A percentile compares a stretch with the other conserved stretches of the same genome.
Evolutionary conservation across 148 eudicot species (phyloP).

Genomic region (Euryodendron excelsum): DNA sequence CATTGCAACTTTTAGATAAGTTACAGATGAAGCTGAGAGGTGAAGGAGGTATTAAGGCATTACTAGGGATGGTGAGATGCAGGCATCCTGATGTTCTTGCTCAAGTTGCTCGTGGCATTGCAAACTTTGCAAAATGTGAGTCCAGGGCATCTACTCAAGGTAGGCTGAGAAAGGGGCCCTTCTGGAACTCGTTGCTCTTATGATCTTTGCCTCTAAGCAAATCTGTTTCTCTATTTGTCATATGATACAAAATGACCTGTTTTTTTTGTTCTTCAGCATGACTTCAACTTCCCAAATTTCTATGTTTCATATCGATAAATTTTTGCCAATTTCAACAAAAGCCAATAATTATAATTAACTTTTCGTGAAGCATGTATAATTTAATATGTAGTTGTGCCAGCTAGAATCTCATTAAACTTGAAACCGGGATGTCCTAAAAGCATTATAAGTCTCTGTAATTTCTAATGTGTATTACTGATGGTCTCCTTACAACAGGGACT

Average conservation of each 20-base stretch:
- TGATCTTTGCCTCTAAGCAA: background rate
- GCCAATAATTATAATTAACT: background rate
- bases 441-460: background rate
- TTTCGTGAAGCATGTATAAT: background rate
- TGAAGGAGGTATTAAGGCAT: conserved; percentile 88
- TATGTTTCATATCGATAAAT: background rate
- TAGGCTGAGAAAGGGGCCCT: conserved; percentile 18
- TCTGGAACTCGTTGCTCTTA: too few species aligned
- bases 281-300: background rate
- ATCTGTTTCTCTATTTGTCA: background rate
- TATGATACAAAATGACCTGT: background rate
- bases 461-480: background rate
- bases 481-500: conserved; percentile 39
- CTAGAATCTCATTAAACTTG: background rate
- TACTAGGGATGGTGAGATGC: conserved; percentile 84
- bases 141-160: conserved; percentile 86
- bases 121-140: conserved; percentile 94
- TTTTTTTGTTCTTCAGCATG: background rate
- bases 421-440: background rate
- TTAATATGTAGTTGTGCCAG: background rate
- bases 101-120: conserved; percentile 97
- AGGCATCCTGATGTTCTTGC: conserved; percentile 92
- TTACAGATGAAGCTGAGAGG: conserved; percentile 70
- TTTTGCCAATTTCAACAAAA: background rate
- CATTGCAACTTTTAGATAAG: conserved; percentile 48